Percentiles rank a stretch among this genome's conserved stretches.
Conservation (phyloP, 441 rosid genomes). For the Adansonia gregorii region DNA sequence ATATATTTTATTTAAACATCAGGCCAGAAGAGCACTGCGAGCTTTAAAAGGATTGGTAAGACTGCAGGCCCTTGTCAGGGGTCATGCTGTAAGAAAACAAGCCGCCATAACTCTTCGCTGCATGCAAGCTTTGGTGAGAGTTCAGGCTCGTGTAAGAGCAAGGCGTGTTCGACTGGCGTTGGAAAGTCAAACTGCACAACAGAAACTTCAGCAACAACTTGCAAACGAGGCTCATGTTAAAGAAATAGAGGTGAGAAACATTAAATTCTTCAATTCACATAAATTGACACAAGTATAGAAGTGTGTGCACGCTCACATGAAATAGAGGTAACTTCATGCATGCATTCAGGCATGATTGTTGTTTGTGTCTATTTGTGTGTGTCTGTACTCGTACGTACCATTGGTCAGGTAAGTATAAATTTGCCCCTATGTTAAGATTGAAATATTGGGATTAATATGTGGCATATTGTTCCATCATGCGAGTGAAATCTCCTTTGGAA, state of each 20-base stretch:
- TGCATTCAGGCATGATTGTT: not conserved
- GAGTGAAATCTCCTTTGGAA: not conserved
- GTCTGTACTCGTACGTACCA: not conserved
- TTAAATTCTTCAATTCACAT: not conserved
- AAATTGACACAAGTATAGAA: not conserved
- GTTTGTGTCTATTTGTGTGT: not conserved
- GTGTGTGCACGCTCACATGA: not conserved
- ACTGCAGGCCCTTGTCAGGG: constrained; percentile 98
- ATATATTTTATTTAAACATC: constrained; percentile 27
- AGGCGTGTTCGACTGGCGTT: constrained; percentile 92
- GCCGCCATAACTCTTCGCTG: constrained; percentile 99
- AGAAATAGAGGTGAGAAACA: constrained; percentile 74
- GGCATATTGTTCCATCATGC: not conserved
- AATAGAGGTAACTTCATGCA: not conserved
- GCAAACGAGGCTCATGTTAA: constrained; percentile 79
- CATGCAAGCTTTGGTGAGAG: constrained; percentile 99
- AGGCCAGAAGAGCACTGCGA: constrained; percentile 97
- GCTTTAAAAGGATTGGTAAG: constrained; percentile 97
- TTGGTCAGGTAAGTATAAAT: not conserved
- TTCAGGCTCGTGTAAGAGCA: constrained; percentile 97
- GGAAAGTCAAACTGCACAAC: constrained; percentile 79
- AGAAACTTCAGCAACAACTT: constrained; percentile 75
- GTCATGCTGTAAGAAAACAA: constrained; percentile 98
- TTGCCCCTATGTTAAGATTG: not conserved
- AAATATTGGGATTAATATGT: not conserved